Evolutionary conservation across 2,329 filamentous ascomycete species (phyloP), one percentile per base, ranked within the genome.

Genomic region (Epichloe sylvatica): DNA sequence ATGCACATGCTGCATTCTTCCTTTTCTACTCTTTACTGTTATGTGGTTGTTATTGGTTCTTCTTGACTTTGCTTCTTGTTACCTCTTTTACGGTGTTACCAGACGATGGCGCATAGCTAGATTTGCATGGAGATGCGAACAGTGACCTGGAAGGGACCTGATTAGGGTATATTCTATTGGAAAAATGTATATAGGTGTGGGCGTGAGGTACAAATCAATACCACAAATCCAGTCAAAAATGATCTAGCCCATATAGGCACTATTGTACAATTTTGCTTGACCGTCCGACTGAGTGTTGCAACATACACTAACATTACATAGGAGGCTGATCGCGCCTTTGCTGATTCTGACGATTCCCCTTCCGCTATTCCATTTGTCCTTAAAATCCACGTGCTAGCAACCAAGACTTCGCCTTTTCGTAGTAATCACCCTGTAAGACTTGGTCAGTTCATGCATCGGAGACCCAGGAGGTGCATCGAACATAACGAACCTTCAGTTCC

Each of bases 401-500:
- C 63, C 65, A 70, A 21, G 61, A 52, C 48, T 57, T 56, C 4
- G 57, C 49, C 36, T 61, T 56, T 13, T 60, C 56, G 48, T 61
- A 63, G 49, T 60, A 51, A 40, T 67, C 56, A 30, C 67, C 67
- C 67, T 69, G 34, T 11, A 19, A 9, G 19, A 33, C 1, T 7
- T 15, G 1, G 49, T 57, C 39, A 55, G 53, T 34, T 23, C 17
- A 4, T 17, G 19, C 8, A 33, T 23, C 11, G 9, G 34, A 43
- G 23, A 43, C 15, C 35, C 19, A 13, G 39, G 11, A 11, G 5
- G 33, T 15, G 11, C 2, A 34, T 34, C 17, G 21, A 11, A 43
- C 13, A 25, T 13, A 42, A 25, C 70, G 58, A 64, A 86, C 85
- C 74, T 83, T 87, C 54, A 94, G 71, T 54, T 83, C 70, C 47